These are phyloP conservation scores for Aspergillus bertholletiae DNA, from an alignment of 495 filamentous ascomycete species.

Conservation along the genomic window DNA sequence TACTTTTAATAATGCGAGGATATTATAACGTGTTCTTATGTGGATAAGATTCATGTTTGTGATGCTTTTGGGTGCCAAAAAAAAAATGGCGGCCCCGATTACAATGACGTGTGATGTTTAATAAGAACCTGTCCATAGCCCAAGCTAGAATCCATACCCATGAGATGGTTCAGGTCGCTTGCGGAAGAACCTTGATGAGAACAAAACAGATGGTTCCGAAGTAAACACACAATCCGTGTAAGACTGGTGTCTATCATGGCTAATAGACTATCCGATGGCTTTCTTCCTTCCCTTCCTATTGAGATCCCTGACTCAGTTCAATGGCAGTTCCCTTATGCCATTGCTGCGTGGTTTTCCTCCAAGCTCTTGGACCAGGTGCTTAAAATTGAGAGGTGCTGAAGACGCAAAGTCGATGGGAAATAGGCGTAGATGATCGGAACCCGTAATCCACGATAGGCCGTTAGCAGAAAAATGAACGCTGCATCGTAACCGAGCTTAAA, in stretches of 20 bases:
- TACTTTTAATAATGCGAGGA: slow-evolving; percentile 12
- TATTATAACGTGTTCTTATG: slow-evolving; percentile 9
- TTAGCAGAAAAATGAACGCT: background rate
- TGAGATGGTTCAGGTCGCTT: background rate
- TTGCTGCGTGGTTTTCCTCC: background rate
- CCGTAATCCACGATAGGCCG: background rate
- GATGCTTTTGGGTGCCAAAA: background rate
- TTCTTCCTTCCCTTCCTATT: background rate
- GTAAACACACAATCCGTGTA: background rate
- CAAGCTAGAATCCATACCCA: background rate
- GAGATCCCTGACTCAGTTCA: background rate
- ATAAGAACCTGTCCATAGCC: slow-evolving; percentile 8
- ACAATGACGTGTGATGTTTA: slow-evolving; percentile 1
- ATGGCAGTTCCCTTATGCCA: background rate
- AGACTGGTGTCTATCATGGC: background rate
- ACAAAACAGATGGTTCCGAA: background rate
- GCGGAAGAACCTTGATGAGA: background rate
- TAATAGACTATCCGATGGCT: background rate
- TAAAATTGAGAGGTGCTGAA: background rate
- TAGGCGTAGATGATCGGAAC: background rate
- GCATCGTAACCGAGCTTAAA: background rate
- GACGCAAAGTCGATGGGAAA: background rate
- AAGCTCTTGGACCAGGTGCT: background rate
- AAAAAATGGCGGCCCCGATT: background rate
- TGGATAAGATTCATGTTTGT: slow-evolving; percentile 5